Evolutionary conservation across 352 stramenopile species (phyloP).

Genomic region (Pythium myriotylum): DNA sequence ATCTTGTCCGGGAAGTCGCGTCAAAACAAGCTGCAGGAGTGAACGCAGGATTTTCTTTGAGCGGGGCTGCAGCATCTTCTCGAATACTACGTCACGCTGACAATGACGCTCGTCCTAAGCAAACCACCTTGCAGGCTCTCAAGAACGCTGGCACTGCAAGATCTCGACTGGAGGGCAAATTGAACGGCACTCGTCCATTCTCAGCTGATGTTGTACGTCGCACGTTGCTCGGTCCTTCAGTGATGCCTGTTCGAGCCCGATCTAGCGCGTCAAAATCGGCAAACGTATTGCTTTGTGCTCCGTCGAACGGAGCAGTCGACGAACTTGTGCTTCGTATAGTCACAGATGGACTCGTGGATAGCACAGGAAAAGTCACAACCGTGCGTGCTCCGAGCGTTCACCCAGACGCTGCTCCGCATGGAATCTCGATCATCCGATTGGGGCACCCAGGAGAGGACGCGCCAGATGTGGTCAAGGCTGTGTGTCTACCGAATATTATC

Average conservation of each 20-base stretch:
- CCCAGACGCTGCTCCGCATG: conserved; percentile 43
- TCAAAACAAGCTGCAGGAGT: conserved; percentile 15
- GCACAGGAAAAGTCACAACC: conserved; percentile 43
- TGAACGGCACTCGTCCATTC: conserved; percentile 30
- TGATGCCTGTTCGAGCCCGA: conserved; percentile 17
- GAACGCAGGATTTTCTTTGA: conserved; percentile 56
- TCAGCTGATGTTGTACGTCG: conserved; percentile 45
- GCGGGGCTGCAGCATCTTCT: conserved; percentile 43
- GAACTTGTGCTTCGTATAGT: conserved; percentile 89
- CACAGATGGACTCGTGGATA: conserved; percentile 78
- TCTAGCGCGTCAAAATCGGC: conserved; percentile 39
- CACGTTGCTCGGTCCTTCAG: conserved; percentile 44
- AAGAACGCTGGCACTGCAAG: conserved; percentile 60
- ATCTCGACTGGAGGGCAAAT: conserved; percentile 70
- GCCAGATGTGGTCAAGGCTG: conserved; percentile 65
- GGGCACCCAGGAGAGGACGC: conserved; percentile 80
- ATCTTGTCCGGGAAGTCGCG: conserved; percentile 40
- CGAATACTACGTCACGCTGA: conserved; percentile 66
- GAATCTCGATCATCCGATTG: conserved; percentile 79
- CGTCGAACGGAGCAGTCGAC: conserved; percentile 91
- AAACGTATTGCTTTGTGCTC: conserved; percentile 86
- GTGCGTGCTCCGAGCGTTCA: conserved; percentile 76
- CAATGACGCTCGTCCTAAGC: conserved; percentile 36
- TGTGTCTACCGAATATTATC: conserved; percentile 83
- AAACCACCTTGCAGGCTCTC: conserved; percentile 63